Base-by-base conservation (phyloP, 441 rosid species). In the Euphorbia schlechtendalii region DNA sequence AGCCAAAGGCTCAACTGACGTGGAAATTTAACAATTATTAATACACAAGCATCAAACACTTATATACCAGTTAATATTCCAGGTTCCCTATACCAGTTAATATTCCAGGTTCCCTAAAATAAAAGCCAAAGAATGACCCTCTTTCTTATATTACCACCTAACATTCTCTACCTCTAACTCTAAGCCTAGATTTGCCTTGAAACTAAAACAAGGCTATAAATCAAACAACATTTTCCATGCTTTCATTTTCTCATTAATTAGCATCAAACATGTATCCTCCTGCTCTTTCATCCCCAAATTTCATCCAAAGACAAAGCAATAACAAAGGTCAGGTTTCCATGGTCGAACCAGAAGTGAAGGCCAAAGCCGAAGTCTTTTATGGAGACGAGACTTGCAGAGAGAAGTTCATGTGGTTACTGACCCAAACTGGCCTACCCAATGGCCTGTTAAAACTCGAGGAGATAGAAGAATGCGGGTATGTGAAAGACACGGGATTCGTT, bases 391-490 rank as follows among this genome's bases (percentile, higher is more conserved):
- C 74, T 46, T 88, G 96, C 76, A 82, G 86, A 54, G 80, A 77
- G 45, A 86, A 80, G 73, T 71, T 85, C 30, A 62, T 64, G 59
- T 65, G 67, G 0, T 73, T 82, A 60, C 36, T 90, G 18, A 27
- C 81, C 0, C 87, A 74, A 73, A 80, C 73, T 10, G 95, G 90
- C 25, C 68, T 87, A 41, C 97, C 95, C 0, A 73, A 71, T 56
- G 83, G 78, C 10, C 76, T 86, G 21, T 38, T 82, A 46, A 75
- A 78, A 40, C 30, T 77, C 24, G 78, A 82, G 8, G 87, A 82
- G 74, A 86, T 90, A 30, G 87, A 87, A 60, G 97, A 87, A 74
- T 84, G 77, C 34, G 89, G 92, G 5, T 72, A 78, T 73, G 89
- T 84, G n/a, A 81, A 78, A 68, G 89, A 84, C 21, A 73, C 80